phyloP scores from a whole-genome alignment of 139 green algal species.

The Coelastrella sp. region DNA sequence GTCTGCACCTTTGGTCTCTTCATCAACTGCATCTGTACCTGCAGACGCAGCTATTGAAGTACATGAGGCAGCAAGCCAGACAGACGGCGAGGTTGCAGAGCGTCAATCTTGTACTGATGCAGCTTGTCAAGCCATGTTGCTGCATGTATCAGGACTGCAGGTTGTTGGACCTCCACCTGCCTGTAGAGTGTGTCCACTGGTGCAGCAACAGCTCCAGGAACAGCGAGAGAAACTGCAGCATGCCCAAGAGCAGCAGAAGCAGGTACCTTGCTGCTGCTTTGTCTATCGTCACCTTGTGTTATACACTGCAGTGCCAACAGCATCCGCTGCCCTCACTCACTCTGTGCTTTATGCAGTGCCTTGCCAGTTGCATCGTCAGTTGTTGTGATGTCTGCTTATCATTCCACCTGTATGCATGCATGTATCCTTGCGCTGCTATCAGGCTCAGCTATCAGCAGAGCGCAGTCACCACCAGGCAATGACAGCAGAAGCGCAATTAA shows the following conservation, averaged over 20 bases:
- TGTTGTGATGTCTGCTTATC: no score
- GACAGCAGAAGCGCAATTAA: slow-evolving; percentile 42
- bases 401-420: no score
- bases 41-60: not conserved
- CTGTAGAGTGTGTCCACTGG: not conserved
- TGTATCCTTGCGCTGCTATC: no score
- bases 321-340: no score
- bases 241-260: slow-evolving; percentile 2
- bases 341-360: no score
- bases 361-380: no score
- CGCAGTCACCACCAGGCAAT: slow-evolving; percentile 44
- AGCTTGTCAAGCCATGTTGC: slow-evolving; percentile 9
- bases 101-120: not conserved
- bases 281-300: no score
- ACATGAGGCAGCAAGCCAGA: no score
- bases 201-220: slow-evolving; percentile 25
- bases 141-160: not conserved
- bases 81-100: no score
- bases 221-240: slow-evolving; percentile 7
- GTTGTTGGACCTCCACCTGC: not conserved
- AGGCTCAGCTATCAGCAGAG: slow-evolving; percentile 29
- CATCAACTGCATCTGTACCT: not conserved
- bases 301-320: no score
- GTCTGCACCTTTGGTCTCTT: no score
- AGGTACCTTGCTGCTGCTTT: no score